Evolutionary conservation across 345 rosid genomes (phyloP), one percentile per base, ranked within the genome.

Genomic region (Trapa incisa): DNA sequence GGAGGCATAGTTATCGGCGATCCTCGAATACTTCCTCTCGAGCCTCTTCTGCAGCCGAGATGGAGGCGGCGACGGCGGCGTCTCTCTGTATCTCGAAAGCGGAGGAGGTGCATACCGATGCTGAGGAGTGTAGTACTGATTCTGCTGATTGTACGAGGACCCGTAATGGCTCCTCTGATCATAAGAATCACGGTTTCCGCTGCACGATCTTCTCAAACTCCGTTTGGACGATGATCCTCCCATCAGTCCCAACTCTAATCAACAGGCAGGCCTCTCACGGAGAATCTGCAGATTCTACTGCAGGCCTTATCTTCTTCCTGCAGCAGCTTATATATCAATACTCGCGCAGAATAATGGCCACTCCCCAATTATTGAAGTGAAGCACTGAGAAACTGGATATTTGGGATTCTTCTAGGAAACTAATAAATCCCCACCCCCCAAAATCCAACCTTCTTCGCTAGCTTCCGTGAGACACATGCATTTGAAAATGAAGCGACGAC

Each of bases 1-100:
- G 69, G 91, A 88, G 69, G 76, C 69, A 76, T 94, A 94, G 43
- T 91, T 78, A 75, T 94, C 99, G 52, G 86, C 87, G 56, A 91
- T 87, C 80, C 81, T 81, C n/a, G 97, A 87, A 65, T 79, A 94
- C 67, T 83, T 92, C 75, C 87, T 72, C 48, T 92, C 93, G 69
- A 79, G 33, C 64, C 71, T 75, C 76, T 69, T 80, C 56, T 67
- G 78, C 3, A 68, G 76, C 72, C 45, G 83, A 3, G 29, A 22
- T 22, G 29, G 29, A 22, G 29, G 29, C 29, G 84, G 75, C 64
- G 78, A 47, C 54, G 80, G 90, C 11, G 84, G 29, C 29, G 29
- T 22, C 29, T 22, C 71, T 29, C 69, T 77, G 58, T 80, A 77
- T 52, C 65, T 66, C 69, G 54, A 70, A 1, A 36, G 50, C 3